Conservation (phyloP, 192 early-diverging fungal genomes). For the Dimargaris xerosporica region DNA sequence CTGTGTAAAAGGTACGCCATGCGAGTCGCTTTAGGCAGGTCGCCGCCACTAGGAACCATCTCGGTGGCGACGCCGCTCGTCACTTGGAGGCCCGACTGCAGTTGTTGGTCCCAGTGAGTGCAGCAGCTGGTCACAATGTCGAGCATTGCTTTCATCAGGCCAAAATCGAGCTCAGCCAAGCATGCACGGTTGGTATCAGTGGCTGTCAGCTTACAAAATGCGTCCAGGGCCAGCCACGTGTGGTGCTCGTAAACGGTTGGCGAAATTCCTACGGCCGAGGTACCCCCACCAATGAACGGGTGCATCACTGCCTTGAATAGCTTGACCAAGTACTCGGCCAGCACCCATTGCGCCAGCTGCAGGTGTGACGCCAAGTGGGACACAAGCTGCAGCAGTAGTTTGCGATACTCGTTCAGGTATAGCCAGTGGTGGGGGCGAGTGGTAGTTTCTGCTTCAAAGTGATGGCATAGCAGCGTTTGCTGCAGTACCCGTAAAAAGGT, state of each 20-base stretch:
- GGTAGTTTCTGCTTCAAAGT: background rate
- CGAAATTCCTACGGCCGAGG: background rate
- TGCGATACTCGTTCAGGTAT: slow-evolving; percentile 2
- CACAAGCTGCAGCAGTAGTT: background rate
- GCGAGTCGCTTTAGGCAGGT: no score
- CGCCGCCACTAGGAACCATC: no score
- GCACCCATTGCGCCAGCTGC: background rate
- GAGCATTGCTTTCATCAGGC: background rate
- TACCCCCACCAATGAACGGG: background rate
- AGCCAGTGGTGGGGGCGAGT: slow-evolving; percentile 1
- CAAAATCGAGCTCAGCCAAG: slow-evolving; percentile 4
- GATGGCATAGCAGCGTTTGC: background rate
- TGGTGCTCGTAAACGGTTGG: background rate
- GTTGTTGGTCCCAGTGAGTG: background rate
- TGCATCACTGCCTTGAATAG: background rate
- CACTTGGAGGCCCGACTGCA: background rate
- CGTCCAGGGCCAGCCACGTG: slow-evolving; percentile 3
- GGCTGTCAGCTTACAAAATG: slow-evolving; percentile 4
- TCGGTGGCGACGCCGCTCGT: no score
- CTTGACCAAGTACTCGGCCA: background rate
- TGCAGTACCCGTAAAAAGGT: background rate
- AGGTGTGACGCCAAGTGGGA: background rate
- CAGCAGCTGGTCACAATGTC: background rate
- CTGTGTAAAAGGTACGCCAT: no score
- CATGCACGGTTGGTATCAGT: slow-evolving; percentile 3